Base-by-base conservation (phyloP, 2,329 filamentous ascomycete species). In the Aspergillus tubingensis region DNA sequence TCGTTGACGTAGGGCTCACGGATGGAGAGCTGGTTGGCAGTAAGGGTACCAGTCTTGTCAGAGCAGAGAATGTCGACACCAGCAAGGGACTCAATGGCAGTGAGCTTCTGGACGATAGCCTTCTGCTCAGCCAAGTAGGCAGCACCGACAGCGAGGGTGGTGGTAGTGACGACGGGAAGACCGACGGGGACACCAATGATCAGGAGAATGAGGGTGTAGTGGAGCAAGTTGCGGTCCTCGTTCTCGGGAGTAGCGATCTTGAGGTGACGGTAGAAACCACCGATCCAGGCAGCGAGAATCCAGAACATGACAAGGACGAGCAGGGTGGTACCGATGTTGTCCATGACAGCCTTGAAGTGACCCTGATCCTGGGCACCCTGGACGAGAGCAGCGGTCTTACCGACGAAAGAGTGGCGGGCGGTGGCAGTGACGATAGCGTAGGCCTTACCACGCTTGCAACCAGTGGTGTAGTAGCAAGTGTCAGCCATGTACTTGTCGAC, bases 281-380 rank as follows among this genome's bases (percentile, higher is more conserved):
- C 89, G 67, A 91, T 89, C 89, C 89, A 91, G 68, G 88, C 83
- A 59, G 85, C 80, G 70, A 92, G 82, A 76, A 91, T 90, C 83
- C 85, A 91, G 80, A 90, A 88, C 78, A 91, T 88, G 80, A 91
- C 89, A 64, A 91, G 82, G 69, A 91, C 88, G 68, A 92, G 83
- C 59, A 92, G 83, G 62, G 86, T 81, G 56, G 88, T 91, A 78
- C 89, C 89, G 72, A 92, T 91, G 73, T 85, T 88, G 85, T 91
- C 88, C 89, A 91, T 91, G 82, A 91, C 89, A 67, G 88, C 88
- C 82, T 92, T 91, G 85, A 91, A 91, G 79, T 91, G 88, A 80
- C 89, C 89, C 72, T 87, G 84, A 76, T 91, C 89, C 79, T 90
- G 83, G 67, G 89, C 89, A 67, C 88, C 89, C 79, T 91, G 86